Evolutionary conservation across 352 stramenopile species (phyloP).

Genomic region (Phytophthora citricola): DNA sequence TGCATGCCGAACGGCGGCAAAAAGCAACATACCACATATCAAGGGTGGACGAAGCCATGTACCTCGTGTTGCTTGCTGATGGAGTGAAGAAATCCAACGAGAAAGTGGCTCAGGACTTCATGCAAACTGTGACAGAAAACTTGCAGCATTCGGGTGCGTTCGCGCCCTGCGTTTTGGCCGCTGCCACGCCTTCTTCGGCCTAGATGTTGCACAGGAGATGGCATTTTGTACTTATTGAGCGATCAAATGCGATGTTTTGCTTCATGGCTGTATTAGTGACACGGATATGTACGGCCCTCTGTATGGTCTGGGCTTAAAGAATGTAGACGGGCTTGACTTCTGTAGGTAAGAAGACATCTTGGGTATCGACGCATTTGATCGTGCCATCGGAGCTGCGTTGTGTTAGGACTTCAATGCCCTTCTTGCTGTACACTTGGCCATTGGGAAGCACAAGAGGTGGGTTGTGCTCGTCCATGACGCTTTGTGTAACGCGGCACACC

Average conservation of each 20-base stretch:
- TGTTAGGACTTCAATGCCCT: conserved; percentile 66
- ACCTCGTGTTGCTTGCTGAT: conserved; percentile 76
- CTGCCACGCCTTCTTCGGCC: conserved; percentile 8
- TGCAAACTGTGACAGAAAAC: conserved; percentile 80
- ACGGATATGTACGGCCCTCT: conserved; percentile 20
- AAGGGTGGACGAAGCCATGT: conserved; percentile 75
- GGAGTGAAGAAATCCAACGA: conserved; percentile 72
- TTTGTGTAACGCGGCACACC: conserved; percentile 80
- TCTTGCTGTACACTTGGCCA: conserved; percentile 84
- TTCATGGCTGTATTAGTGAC: conserved; percentile 11
- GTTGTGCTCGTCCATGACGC: conserved; percentile 89
- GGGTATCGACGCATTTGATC: conserved; percentile 80
- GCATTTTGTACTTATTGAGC: conserved; percentile 31
- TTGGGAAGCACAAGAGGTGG: conserved; percentile 83
- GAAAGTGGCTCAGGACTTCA: conserved; percentile 83
- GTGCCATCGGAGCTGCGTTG: conserved; percentile 52
- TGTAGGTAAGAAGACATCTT: conserved; percentile 63
- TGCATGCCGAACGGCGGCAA: conserved; percentile 70
- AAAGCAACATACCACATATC: conserved; percentile 82
- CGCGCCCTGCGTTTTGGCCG: conserved; percentile 31
- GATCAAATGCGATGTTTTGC: conserved; percentile 21
- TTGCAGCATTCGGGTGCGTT: conserved; percentile 81
- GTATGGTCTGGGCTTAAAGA: conserved; percentile 40
- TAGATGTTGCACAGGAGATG: conserved; percentile 13
- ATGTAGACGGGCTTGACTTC: conserved; percentile 86